Evolutionary conservation across 2,329 filamentous ascomycete genomes (phyloP), one percentile per base, ranked within the genome.

Genomic region (Cordyceps fumosorosea): DNA sequence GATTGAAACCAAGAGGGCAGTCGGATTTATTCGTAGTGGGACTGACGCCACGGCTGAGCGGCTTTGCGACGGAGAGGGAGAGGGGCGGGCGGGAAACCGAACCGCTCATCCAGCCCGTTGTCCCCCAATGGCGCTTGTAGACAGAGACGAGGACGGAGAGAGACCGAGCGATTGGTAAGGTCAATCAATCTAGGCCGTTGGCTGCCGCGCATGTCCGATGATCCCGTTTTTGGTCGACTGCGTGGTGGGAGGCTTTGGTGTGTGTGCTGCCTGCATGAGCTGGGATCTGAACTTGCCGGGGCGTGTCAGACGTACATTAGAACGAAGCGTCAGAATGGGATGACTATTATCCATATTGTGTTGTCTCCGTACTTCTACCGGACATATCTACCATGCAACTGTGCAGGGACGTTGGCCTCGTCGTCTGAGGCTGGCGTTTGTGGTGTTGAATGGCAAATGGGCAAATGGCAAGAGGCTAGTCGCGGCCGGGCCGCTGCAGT

Each of bases 101-200:
- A 29, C 44, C 55, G 44, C 55, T 29, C 44, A 57, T 40, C 29
- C 29, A 51, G 32, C 45, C 44, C n/a, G n/a, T n/a, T 22, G 16
- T 44, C 50, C 24, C 47, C 24, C 47, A 10, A 34, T n/a, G 40
- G 57, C 26, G 26, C 20, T 51, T 42, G 50, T 26, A 47, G 57
- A n/a, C 20, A 26, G 50, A 37, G 50, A 47, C 11, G 26, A 47
- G 24, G 24, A 60, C 57, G 57, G 57, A 60, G 48, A 50, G 37
- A 60, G 57, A 54, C 57, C 50, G 57, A 60, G 57, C 50, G 57
- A 60, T 53, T 60, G 57, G 57, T 54, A 60, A 47, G 48, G 57
- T 45, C 42, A 42, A 60, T 45, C 42, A 42, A 60, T 60, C 57
- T 60, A 37, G 20, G 34, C 37, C 40, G 57, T 60, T 54, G 26